phyloP scores from a whole-genome alignment of 805 yeast species.

The Kodamaea nitidulidarum region DNA sequence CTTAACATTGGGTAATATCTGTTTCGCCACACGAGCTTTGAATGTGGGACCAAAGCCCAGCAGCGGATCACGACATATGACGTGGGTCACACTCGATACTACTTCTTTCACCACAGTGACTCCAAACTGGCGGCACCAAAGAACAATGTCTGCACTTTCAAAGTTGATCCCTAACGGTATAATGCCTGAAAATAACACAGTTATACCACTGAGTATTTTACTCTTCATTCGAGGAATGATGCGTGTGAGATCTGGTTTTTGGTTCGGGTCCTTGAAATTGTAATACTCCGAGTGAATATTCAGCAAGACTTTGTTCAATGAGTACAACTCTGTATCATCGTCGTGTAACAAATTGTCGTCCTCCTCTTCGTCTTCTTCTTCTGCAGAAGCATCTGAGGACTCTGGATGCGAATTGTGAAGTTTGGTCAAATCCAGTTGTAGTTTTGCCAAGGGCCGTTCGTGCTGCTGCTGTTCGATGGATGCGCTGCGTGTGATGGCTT shows the following conservation, averaged over 20 bases:
- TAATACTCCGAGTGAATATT: constrained; percentile 69
- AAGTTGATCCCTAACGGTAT: constrained; percentile 76
- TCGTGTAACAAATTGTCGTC: constrained; percentile 60
- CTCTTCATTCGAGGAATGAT: constrained; percentile 74
- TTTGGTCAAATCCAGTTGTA: constrained; percentile 69
- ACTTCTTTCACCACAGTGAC: constrained; percentile 76
- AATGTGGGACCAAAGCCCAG: constrained; percentile 49
- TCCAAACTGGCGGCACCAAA: constrained; percentile 91
- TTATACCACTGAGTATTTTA: constrained; percentile 61
- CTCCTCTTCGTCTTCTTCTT: constrained; percentile 25
- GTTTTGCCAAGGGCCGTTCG: constrained; percentile 78
- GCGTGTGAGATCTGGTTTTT: constrained; percentile 57
- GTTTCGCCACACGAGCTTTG: constrained; percentile 77
- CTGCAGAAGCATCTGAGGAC: constrained; percentile 21
- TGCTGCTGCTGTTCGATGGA: constrained; percentile 75
- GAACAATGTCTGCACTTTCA: constrained; percentile 78
- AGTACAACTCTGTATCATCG: constrained; percentile 72
- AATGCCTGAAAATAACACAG: constrained; percentile 82
- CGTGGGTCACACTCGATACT: constrained; percentile 75
- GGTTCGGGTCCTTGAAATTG: constrained; percentile 18
- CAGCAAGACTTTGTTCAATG: constrained; percentile 57
- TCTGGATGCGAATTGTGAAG: constrained; percentile 26
- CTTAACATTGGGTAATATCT: constrained; percentile 56
- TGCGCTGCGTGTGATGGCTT: constrained; percentile 61
- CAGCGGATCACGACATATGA: constrained; percentile 73